Percentiles rank a stretch among this genome's conserved stretches.
Conservation (phyloP, 805 yeast genomes). For the Saccharomycopsis synnaedendra region DNA sequence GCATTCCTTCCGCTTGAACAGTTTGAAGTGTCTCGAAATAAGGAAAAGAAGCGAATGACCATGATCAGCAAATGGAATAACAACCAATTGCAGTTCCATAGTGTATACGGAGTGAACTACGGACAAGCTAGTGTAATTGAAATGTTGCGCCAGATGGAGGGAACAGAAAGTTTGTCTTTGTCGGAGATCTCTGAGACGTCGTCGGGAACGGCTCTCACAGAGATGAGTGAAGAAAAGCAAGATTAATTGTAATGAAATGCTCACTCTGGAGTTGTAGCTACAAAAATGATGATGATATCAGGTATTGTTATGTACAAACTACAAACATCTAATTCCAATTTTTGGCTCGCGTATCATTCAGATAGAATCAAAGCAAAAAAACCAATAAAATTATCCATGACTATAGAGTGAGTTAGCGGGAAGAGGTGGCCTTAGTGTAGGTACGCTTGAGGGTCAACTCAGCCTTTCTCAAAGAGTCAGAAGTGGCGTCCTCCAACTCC, state of each 20-base stretch:
- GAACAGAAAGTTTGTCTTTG: neutral
- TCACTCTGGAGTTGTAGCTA: no score
- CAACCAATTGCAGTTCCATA: constrained; percentile 31
- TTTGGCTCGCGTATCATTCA: neutral
- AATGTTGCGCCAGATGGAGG: constrained; percentile 42
- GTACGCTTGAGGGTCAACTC: constrained; percentile 98
- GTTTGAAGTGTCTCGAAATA: constrained; percentile 61
- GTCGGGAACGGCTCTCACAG: neutral
- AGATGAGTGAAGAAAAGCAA: neutral
- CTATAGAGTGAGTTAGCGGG: constrained; percentile 56
- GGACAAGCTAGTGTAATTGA: constrained; percentile 59
- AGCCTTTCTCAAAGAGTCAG: constrained; percentile 98
- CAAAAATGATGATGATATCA: no score
- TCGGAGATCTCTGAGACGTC: neutral
- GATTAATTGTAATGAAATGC: neutral
- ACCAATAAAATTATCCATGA: constrained; percentile 2
- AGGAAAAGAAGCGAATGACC: constrained; percentile 64
- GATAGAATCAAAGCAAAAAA: neutral
- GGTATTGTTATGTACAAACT: no score
- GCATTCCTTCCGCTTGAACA: constrained; percentile 59
- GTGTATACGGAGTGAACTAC: constrained; percentile 44
- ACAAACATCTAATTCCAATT: no score
- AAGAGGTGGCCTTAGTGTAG: constrained; percentile 97
- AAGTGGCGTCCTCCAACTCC: constrained; percentile 90
- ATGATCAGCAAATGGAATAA: constrained; percentile 47